Base-by-base conservation (phyloP, 2,329 filamentous ascomycete genomes). In the Colletotrichum neosansevieriae region DNA sequence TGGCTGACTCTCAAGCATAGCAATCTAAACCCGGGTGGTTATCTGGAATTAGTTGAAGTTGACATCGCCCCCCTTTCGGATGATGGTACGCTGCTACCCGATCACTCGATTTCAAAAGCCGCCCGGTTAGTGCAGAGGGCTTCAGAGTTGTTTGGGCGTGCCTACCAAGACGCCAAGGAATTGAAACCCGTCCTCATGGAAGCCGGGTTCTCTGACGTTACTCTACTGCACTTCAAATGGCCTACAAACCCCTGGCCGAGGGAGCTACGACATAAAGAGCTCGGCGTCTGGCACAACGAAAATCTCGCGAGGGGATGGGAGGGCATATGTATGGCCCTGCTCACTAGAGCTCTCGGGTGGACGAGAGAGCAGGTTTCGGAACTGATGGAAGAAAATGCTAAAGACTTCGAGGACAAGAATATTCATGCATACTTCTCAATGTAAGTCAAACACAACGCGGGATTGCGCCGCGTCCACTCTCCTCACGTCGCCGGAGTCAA, bases 161-260 rank as follows among this genome's bases (percentile, higher is more conserved):
- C 75, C 2, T 71, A 75, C 3, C 69, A 75, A 45, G 77, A 75
- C 44, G 75, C 72, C 0, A 69, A 71, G 0, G 40, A 63, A 0
- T 78, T 79, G 34, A 76, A 75, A 59, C 74, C 78, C 40, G 79
- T 81, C 58, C 78, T 88, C 73, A 75, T 77, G 11, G 82, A 84
- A 15, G 85, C 82, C 0, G 87, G 87, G 1, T 89, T 89, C 70
- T 76, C 81, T 57, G 81, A 88, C 60, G 82, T 89, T 0, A 76
- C 76, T 0, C 82, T 87, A 73, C 76, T 80, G 2, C 73, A 83
- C 13, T 84, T 79, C 71, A 84, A 82, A 74, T 82, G 85, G 76
- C 85, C 86, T 0, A 80, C 79, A 34, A 85, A 84, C 71, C 74
- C 78, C 11, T 88, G 86, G 86, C 82, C 85, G 0, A 82, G 81